Evolutionary conservation across 169 alveolate genomes (phyloP), one percentile per base, ranked within the genome.

Genomic region (Plasmodium gallinaceum): DNA sequence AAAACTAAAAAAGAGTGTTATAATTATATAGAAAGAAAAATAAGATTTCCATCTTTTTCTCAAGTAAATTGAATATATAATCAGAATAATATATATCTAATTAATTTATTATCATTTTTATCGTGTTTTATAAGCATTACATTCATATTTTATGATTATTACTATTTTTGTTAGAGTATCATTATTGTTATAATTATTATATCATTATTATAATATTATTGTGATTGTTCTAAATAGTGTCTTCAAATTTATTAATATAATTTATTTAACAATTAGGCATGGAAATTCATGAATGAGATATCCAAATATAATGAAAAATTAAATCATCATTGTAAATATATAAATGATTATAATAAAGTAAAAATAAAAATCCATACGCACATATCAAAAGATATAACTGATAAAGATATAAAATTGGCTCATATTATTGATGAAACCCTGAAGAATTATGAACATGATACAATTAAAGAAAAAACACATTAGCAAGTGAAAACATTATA

Each of bases 321-420:
- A 58, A 51, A 78, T 45, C 90, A 78, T 43, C 90, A 78, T 43
- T 78, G 76, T 54, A 78, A 78, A 69, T 78, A 78, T 48, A 37
- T 43, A 22, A 65, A 58, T 57, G 78, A 78, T 20, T 78, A 46
- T 43, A 78, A 42, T 9, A 78, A 78, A 65, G 78, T 78, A 0
- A 78, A 78, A 65, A 78, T 78, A 51, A 78, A 78, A 51, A 78
- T 64, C 32, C 51, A 78, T 26, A 78, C 90, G n/a, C 80, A 78
- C 62, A 48, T 52, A 10, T 2, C 12, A 14, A 78, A 78, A 12
- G 66, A 45, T 37, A 78, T 78, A 16, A 65, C 68, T 12, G 80
- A 18, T 8, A 78, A 78, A 16, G 80, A 78, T 57, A 51, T 78
- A 37, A 16, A 52, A 22, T 32, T 78, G 4, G 90, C 90, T 65